phyloP scores from a whole-genome alignment of 495 filamentous ascomycete species.

The Tetracladium setigerum region DNA sequence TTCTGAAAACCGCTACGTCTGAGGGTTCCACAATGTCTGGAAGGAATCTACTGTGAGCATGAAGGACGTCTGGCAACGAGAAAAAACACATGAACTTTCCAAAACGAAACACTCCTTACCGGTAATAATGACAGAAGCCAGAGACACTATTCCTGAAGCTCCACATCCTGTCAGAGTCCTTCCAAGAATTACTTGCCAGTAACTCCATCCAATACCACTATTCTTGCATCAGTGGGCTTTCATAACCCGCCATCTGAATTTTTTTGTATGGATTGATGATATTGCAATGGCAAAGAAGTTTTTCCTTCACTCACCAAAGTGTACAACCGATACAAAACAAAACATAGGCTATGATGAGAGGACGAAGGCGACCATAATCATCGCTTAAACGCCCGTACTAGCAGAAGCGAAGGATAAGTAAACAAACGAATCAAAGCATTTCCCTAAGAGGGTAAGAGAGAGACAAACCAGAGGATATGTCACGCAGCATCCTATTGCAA shows the following conservation, averaged over 20 bases:
- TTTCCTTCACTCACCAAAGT: slow-evolving; percentile 25
- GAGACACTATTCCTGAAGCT: slow-evolving; percentile 46
- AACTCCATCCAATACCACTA: slow-evolving; percentile 43
- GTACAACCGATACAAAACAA: slow-evolving; percentile 27
- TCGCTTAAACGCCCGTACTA: slow-evolving; percentile 68
- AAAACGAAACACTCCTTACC: too few species aligned
- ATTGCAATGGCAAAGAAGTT: not conserved
- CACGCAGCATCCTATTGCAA: slow-evolving; percentile 30
- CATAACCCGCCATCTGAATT: too few species aligned
- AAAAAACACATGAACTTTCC: too few species aligned
- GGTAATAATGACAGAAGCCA: slow-evolving; percentile 55
- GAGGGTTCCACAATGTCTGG: slow-evolving; percentile 52
- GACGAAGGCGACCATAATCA: slow-evolving; percentile 74
- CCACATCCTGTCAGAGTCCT: slow-evolving; percentile 52
- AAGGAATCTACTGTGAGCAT: slow-evolving; percentile 3
- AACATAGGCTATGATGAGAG: slow-evolving; percentile 50
- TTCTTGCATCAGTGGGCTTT: not conserved
- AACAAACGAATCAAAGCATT: not conserved
- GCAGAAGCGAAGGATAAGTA: slow-evolving; percentile 16
- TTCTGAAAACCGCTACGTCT: slow-evolving; percentile 56
- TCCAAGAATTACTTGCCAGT: slow-evolving; percentile 50
- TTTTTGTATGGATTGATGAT: too few species aligned
- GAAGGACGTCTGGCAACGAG: too few species aligned
- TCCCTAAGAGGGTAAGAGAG: slow-evolving; percentile 1
- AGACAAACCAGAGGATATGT: slow-evolving; percentile 28